Evolutionary conservation across 805 yeast genomes (phyloP), one percentile per base, ranked within the genome.

Genomic region (Candida tibetensis): DNA sequence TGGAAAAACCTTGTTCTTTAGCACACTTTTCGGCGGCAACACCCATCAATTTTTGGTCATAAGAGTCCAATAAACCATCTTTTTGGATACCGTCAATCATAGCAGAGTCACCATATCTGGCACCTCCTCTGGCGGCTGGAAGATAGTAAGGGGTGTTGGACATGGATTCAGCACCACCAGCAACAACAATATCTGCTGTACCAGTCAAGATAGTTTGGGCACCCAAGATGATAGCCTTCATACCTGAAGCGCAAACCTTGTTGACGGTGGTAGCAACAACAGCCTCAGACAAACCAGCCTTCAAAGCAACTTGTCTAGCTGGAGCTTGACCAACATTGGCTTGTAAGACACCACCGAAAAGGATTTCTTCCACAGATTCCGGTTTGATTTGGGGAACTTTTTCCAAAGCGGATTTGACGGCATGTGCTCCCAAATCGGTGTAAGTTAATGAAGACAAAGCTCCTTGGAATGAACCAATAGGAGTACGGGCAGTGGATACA

Each of bases 131-230:
- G 30, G 93, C 89, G 41, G 79, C 60, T 41, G 95, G 93, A 40
- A 87, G 58, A 62, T 91, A 91, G 75, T 90, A 91, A 38, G 99
- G 99, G 25, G 90, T 79, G 61, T 93, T 91, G 43, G 96, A 74
- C 99, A 93, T 91, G 41, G 95, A 84, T 70, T 93, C 99, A 51
- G 96, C 93, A 59, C 99, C 99, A 51, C 98, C 99, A 23, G 93
- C 95, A 49, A 93, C 85, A 32, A 93, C 93, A 43, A 93, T 82
- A 57, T 90, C 96, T 40, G 96, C 95, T 47, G 76, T 72, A 38
- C 98, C 97, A 48, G 93, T 77, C 58, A 85, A 64, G 52, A 91
- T 90, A 37, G 90, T 71, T 70, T 90, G 98, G 28, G 97, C 89
- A 46, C 86, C 99, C 43, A 85, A 66, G 53, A 90, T 88, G 55